Evolutionary conservation across 2,329 filamentous ascomycete species (phyloP), one percentile per base, ranked within the genome.

Genomic region (Fusarium nematophilum): DNA sequence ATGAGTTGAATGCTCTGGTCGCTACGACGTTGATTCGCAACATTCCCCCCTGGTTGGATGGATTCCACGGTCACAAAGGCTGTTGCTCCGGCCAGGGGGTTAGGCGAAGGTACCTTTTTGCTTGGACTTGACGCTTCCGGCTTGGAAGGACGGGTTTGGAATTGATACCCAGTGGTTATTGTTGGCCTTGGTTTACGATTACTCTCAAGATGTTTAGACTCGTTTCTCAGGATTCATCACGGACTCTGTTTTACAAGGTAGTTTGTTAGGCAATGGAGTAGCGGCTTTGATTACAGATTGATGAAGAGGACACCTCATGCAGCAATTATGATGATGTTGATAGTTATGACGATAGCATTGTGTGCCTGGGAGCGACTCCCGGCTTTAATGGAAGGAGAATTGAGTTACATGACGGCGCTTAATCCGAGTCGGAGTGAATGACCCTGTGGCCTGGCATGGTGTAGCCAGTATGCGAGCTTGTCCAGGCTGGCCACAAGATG

Each of bases 121-220:
- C 26, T 49, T 34, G 37, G 42, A 29, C 53, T 57, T 54, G 36
- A 53, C 25, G 57, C 40, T 53, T 48, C 36, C 38, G 49, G 57
- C 46, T 37, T 50, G 38, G 57, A 54, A 57, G 61, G 61, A 53
- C 57, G 52, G 57, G 55, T 49, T 65, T 69, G 57, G 64, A 61
- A 62, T 53, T 64, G 66, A 68, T 68, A 68, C 66, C 66, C 62
- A 51, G 43, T 62, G 62, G 54, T 47, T 34, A 9, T 43, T 62
- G 45, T 38, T 51, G 46, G 57, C 46, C 36, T 38, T 48, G 45
- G 56, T 53, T 62, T 50, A 47, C 52, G 61, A n/a, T 57, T 53
- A 33, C 18, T 39, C 13, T 51, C 21, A 50, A 57, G 60, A 62
- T 62, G 44, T 33, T 62, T 64, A 64, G 61, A 64, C 47, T 51